Evolutionary conservation across 768 basidiomycete genomes (phyloP).

Genomic region (Grammothele lineata): DNA sequence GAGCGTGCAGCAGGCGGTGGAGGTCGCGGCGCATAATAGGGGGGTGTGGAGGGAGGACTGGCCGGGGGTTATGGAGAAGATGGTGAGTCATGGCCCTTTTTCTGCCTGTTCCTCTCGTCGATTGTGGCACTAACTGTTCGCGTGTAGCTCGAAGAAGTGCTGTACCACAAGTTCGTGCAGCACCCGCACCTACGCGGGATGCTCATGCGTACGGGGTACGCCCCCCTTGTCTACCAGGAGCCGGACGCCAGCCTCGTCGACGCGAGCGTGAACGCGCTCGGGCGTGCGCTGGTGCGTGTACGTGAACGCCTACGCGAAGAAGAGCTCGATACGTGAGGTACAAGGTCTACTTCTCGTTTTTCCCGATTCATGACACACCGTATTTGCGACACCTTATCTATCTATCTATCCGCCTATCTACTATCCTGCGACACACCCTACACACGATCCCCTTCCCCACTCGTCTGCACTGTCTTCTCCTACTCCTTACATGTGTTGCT

Average conservation of each 20-base stretch:
- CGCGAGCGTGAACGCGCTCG: slow-evolving; percentile 57
- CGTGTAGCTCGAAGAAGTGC: slow-evolving; percentile 61
- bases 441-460: too few relatives aligned
- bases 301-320: slow-evolving; percentile 38
- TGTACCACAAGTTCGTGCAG: slow-evolving; percentile 68
- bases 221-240: slow-evolving; percentile 31
- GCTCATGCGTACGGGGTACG: slow-evolving; percentile 51
- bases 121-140: slow-evolving; percentile 1
- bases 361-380: too few relatives aligned
- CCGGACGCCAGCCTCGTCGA: slow-evolving; percentile 66
- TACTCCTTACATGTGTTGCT: too few relatives aligned
- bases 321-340: slow-evolving; percentile 7
- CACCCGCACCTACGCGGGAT: slow-evolving; percentile 52
- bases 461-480: too few relatives aligned
- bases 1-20: slow-evolving; percentile 36
- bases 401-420: too few relatives aligned
- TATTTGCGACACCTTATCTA: too few relatives aligned
- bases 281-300: slow-evolving; percentile 52
- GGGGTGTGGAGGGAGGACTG: slow-evolving; percentile 51
- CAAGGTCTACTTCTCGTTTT: too few relatives aligned
- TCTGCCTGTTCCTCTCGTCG: background rate
- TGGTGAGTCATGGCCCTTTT: slow-evolving; percentile 38
- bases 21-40: slow-evolving; percentile 25
- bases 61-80: slow-evolving; percentile 44
- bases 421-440: too few relatives aligned